Percentiles rank a stretch among this genome's conserved stretches.
phyloP scores from a whole-genome alignment of 352 stramenopile species.

The Pythium plurisporium region DNA sequence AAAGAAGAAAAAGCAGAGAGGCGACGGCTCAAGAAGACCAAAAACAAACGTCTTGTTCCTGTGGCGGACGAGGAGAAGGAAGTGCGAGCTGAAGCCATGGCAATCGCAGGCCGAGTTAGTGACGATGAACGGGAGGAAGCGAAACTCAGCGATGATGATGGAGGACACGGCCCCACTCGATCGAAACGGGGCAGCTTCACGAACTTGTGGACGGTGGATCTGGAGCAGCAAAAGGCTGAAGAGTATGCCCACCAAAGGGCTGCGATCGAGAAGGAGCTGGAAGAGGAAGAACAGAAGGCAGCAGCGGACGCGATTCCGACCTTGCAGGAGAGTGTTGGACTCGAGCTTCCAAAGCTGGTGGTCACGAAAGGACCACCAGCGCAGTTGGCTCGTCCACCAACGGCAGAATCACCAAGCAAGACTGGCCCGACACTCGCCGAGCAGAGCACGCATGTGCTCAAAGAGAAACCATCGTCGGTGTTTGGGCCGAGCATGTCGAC shows the following conservation, averaged over 20 bases:
- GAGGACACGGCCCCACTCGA: not conserved
- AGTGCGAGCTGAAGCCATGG: conserved; percentile 16
- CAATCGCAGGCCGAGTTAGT: conserved; percentile 12
- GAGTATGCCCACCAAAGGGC: conserved; percentile 16
- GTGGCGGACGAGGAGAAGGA: conserved; percentile 19
- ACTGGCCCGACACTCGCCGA: conserved; percentile 5
- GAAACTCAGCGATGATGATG: not conserved
- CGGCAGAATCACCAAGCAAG: not conserved
- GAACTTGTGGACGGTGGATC: conserved; percentile 23
- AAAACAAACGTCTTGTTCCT: conserved; percentile 29
- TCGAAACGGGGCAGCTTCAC: conserved; percentile 28
- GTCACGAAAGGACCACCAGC: conserved; percentile 43
- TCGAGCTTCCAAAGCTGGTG: conserved; percentile 30
- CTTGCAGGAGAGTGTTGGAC: too few species aligned
- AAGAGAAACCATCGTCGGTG: conserved; percentile 21
- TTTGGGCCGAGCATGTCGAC: conserved; percentile 15
- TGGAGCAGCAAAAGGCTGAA: conserved; percentile 9
- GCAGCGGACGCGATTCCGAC: not conserved
- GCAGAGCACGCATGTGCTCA: conserved; percentile 26
- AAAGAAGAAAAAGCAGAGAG: conserved; percentile 19
- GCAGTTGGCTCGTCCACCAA: conserved; percentile 19
- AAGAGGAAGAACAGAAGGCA: conserved; percentile 4
- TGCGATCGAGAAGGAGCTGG: conserved; percentile 19
- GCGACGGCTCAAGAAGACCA: conserved; percentile 1
- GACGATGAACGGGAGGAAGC: conserved; percentile 3